Evolutionary conservation across 2,329 filamentous ascomycete species (phyloP).

Genomic region (Aschersonia sp.): DNA sequence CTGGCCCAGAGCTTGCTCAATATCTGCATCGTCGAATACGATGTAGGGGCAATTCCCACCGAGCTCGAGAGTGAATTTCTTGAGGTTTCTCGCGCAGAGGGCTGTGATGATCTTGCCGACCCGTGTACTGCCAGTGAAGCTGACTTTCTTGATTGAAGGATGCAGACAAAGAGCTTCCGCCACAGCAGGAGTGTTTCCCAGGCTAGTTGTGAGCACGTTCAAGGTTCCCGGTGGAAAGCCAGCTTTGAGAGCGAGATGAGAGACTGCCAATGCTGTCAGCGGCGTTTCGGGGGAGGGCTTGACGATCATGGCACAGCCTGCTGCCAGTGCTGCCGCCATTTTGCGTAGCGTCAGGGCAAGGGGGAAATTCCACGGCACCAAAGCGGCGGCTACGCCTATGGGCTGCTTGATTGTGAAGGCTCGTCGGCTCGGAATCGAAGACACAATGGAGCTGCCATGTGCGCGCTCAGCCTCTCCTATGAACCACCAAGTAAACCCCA

Average conservation of each 20-base stretch:
- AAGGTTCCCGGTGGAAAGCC: slow-evolving; percentile 65
- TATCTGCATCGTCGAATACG: slow-evolving; percentile 52
- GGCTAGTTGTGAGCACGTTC: slow-evolving; percentile 29
- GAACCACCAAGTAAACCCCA: slow-evolving; percentile 42
- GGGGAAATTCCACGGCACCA: slow-evolving; percentile 44
- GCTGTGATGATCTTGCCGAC: slow-evolving; percentile 53
- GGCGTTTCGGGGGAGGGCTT: slow-evolving; percentile 65
- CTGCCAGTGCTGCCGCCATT: slow-evolving; percentile 43
- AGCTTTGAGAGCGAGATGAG: slow-evolving; percentile 52
- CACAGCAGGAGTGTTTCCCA: slow-evolving; percentile 27
- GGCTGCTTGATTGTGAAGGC: slow-evolving; percentile 53
- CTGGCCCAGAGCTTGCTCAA: slow-evolving; percentile 50
- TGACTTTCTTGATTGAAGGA: slow-evolving; percentile 43
- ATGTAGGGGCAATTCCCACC: slow-evolving; percentile 57
- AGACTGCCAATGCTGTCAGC: slow-evolving; percentile 54
- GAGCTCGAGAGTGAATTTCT: slow-evolving; percentile 54
- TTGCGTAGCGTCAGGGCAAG: slow-evolving; percentile 34
- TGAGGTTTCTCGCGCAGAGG: slow-evolving; percentile 46
- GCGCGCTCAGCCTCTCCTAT: slow-evolving; percentile 31
- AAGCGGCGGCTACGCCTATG: slow-evolving; percentile 17
- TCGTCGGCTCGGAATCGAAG: slow-evolving; percentile 46
- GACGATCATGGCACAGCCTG: slow-evolving; percentile 61
- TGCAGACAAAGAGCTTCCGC: slow-evolving; percentile 32
- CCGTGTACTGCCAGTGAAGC: slow-evolving; percentile 60
- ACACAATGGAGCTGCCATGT: slow-evolving; percentile 44